These are phyloP conservation scores for Laburnicola sp. DNA, from an alignment of 2,329 filamentous ascomycete species.

Conservation along the genomic window DNA sequence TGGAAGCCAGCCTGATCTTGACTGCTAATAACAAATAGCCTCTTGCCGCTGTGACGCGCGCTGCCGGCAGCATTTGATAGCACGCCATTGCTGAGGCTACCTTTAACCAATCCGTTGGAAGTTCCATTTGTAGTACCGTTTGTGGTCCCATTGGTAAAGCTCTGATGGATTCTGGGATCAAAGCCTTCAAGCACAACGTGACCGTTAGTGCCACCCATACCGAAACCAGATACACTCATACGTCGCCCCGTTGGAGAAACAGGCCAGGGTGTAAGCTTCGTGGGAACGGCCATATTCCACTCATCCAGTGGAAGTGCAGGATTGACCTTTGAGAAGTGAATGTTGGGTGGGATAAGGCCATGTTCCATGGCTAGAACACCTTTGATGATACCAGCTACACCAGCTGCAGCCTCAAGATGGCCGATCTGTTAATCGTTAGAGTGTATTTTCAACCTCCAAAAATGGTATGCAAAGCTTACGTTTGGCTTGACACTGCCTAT, in stretches of 20 bases:
- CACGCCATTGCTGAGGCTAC: too few species aligned
- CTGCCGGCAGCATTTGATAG: too few species aligned
- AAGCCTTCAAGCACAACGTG: not conserved
- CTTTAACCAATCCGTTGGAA: too few species aligned
- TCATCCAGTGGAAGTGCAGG: constrained; percentile 1
- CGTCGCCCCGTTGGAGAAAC: not conserved
- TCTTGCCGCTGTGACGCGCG: not conserved
- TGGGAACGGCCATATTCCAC: not conserved
- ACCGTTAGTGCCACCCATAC: constrained; percentile 7
- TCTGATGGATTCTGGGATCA: too few species aligned
- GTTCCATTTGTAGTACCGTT: too few species aligned
- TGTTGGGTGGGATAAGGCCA: constrained; percentile 28
- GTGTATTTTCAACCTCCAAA: too few species aligned
- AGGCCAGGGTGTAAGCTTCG: not conserved
- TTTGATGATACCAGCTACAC: constrained; percentile 40
- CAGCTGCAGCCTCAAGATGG: constrained; percentile 37
- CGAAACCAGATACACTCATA: constrained; percentile 4
- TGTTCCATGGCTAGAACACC: constrained; percentile 44
- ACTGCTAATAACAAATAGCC: too few species aligned
- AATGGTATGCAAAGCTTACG: too few species aligned
- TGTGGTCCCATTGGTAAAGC: too few species aligned
- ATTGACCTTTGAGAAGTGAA: constrained; percentile 35
- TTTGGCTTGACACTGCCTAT: not conserved
- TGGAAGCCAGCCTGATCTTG: too few species aligned
- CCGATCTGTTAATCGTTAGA: too few species aligned